Base-by-base conservation (phyloP, 2,329 filamentous ascomycete species). In the Talaromyces sp. region DNA sequence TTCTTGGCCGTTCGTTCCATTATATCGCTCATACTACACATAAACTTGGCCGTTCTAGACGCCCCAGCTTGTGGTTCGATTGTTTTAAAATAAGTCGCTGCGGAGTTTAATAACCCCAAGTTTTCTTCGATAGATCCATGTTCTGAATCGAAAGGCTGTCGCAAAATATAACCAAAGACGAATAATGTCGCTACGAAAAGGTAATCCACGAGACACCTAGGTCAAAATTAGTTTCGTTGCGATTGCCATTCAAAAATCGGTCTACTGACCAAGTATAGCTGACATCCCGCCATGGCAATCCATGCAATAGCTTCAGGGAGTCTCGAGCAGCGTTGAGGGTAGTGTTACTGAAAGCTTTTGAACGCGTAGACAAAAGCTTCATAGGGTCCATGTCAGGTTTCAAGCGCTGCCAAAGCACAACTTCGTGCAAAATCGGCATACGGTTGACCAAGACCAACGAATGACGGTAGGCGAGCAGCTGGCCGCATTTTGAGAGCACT, bases 391-490 rank as follows among this genome's bases (percentile, higher is more conserved):
- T 70, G 93, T 96, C 55, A 92, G 82, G 4, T 90, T 91, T 73
- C 91, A 89, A 18, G 18, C 52, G 27, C 51, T 44, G 59, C 57
- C 47, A 53, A 10, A 34, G 33, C 3, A 44, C 56, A n/a, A 62
- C 54, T 33, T 93, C 92, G 71, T 96, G 90, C 68, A 96, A 91
- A 40, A 97, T 87, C 51, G 91, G 95, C 90, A 98, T 96, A 55
- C 94, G 90, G 75, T 98, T 94, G 65, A 97, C 96, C 1, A 95
- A 97, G 1, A 93, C 96, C 57, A 97, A 78, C 67, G 92, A 96
- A 76, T 98, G 97, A 80, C 97, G 96, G 76, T 98, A 98, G 3
- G 91, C 88, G 69, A 98, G 92, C 73, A 96, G 93, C 61, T 97
- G 80, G 73, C 96, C 91, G 65, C 96, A 91, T 51, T 96, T 86